Base-by-base conservation (phyloP, 2,329 filamentous ascomycete species). In the Neoscytalidium dimidiatum region DNA sequence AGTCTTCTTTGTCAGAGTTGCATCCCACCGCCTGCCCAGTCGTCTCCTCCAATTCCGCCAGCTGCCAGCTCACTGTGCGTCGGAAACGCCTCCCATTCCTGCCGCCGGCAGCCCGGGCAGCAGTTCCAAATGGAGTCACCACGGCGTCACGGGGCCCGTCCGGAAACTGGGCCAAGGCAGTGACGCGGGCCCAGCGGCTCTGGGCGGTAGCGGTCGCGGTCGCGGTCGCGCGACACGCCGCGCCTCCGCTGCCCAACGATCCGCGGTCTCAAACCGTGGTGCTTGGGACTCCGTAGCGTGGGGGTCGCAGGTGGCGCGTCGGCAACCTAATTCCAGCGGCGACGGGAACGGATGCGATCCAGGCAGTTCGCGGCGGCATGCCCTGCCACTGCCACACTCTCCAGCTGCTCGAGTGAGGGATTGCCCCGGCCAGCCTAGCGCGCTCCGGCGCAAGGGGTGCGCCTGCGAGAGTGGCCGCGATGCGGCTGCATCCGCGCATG, bases 241-340 rank as follows among this genome's bases (percentile, higher is more conserved):
- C 41, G 14, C 41, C 49, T 53, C 35, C 17, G 53, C 53, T 60
- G 56, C 56, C 56, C 56, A 60, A 60, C 56, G 28, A 46, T 60
- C 38, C 56, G 38, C 17, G 13, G n/a, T 14, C n/a, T 48, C 44
- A 7, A 33, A 28, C 31, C 19, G 51, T 4, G 5, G 38, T 11
- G 38, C 38, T 41, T 41, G 38, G 38, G 14, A 17, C 38, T 41
- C 38, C 38, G 38, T 17, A 41, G 60, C 61, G 61, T 63, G 61
- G 61, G 61, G 61, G 61, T 56, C 33, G 21, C 21, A 11, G 9
- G 44, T 41, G 58, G 49, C 41, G 19, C 26, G 31, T 64, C 62
- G 62, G 62, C 62, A 64, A 64, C 62, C 62, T 44, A 38, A 46
- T 64, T 64, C 62, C 62, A 53, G 49, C 51, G 41, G 38, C 11